phyloP scores from a whole-genome alignment of 2,329 filamentous ascomycete genomes.

The Phoma sp. region DNA sequence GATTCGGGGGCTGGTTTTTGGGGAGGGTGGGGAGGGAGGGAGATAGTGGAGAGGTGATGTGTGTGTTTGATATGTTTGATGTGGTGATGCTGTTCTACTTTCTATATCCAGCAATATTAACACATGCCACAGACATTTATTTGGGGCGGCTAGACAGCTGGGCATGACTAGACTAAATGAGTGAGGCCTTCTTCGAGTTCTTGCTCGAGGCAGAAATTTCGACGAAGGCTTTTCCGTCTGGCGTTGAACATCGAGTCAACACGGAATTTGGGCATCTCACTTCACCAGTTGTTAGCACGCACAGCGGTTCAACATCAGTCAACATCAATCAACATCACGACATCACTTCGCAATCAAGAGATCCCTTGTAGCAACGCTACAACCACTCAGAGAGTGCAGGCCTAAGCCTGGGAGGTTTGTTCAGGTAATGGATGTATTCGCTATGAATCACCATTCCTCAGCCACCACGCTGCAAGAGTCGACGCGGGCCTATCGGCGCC shows the following conservation, averaged over 20 bases:
- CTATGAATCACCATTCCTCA: slow-evolving; percentile 57
- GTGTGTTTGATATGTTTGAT: neutral
- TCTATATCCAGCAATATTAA: no score
- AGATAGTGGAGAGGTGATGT: neutral
- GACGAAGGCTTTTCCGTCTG: no score
- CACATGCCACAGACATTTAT: no score
- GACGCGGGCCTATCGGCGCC: slow-evolving; percentile 30
- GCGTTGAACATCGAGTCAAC: no score
- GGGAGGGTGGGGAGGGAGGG: neutral
- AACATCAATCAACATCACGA: slow-evolving; percentile 6
- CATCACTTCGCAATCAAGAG: neutral
- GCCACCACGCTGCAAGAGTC: slow-evolving; percentile 60
- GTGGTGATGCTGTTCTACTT: no score
- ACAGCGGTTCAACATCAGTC: neutral
- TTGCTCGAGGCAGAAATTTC: neutral
- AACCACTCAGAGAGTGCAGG: slow-evolving; percentile 8
- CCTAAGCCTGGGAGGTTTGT: slow-evolving; percentile 50
- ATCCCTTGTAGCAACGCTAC: slow-evolving; percentile 1
- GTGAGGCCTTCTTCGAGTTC: slow-evolving; percentile 3
- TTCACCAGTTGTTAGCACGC: neutral
- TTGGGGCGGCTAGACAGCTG: no score
- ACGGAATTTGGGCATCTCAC: no score
- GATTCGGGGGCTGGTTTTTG: slow-evolving; percentile 58
- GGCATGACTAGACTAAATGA: no score
- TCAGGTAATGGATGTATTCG: slow-evolving; percentile 59